Evolutionary conservation across 768 basidiomycete genomes (phyloP).

Genomic region (Mycena capillaripes): DNA sequence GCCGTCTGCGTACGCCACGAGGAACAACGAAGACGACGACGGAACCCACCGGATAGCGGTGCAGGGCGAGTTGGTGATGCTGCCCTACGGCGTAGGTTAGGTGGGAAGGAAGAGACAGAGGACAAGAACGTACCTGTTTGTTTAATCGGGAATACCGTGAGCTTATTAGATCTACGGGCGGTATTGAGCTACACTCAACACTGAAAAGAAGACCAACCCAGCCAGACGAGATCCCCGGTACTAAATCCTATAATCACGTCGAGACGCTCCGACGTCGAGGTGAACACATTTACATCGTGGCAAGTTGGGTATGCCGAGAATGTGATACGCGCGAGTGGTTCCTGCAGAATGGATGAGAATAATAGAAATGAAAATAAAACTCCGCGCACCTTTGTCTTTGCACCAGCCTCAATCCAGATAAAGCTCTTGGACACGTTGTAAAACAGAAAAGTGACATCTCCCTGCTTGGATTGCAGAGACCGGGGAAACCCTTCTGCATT

Average conservation of each 20-base stretch:
- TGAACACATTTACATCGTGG: constrained; percentile 87
- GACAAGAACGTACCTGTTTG: constrained; percentile 72
- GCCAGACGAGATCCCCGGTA: constrained; percentile 97
- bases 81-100: constrained; percentile 63
- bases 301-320: constrained; percentile 93
- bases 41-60: constrained; percentile 95
- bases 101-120: not conserved
- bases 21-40: constrained; percentile 81
- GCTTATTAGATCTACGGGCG: constrained; percentile 76
- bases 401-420: constrained; percentile 89
- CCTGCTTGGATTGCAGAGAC: constrained; percentile 80
- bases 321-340: constrained; percentile 86
- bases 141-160: constrained; percentile 90
- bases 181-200: constrained; percentile 23
- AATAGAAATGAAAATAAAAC: not conserved
- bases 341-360: constrained; percentile 61
- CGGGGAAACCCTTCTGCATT: constrained; percentile 82
- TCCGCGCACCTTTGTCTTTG: constrained; percentile 80
- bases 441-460: constrained; percentile 89
- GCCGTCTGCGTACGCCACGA: constrained; percentile 91
- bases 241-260: constrained; percentile 94
- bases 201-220: constrained; percentile 65
- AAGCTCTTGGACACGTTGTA: constrained; percentile 90
- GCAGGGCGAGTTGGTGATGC: constrained; percentile 84
- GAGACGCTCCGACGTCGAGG: constrained; percentile 82